A percentile compares a stretch with the other conserved stretches of the same genome.
Evolutionary conservation across 805 yeast genomes (phyloP).

Genomic region (Wickerhamiella sorbophila): DNA sequence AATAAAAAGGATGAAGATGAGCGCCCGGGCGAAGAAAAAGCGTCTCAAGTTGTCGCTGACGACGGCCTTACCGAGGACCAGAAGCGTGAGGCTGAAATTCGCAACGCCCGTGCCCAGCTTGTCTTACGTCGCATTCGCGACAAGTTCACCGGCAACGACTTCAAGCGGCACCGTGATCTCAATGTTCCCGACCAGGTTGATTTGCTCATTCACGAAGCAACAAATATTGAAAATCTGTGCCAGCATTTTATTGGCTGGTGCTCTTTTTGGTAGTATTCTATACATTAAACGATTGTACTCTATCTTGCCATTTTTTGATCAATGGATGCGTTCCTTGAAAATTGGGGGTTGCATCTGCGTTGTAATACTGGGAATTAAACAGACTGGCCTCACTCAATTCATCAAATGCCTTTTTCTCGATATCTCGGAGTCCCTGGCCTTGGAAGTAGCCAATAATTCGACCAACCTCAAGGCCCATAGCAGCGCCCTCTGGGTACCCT

Average conservation of each 20-base stretch:
- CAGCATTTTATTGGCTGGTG: slow-evolving; percentile 99
- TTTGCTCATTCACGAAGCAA: slow-evolving; percentile 85
- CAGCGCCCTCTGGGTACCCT: slow-evolving; percentile 66
- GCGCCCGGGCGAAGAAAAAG: not conserved
- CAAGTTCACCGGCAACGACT: slow-evolving; percentile 87
- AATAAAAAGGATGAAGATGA: slow-evolving; percentile 24
- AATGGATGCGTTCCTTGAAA: slow-evolving; percentile 28
- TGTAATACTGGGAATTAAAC: slow-evolving; percentile 41
- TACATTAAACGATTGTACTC: slow-evolving; percentile 4
- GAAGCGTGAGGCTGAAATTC: slow-evolving; percentile 17
- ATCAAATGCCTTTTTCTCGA: slow-evolving; percentile 22
- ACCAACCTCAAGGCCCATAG: slow-evolving; percentile 54
- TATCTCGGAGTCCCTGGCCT: slow-evolving; percentile 22
- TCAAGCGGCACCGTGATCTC: slow-evolving; percentile 52
- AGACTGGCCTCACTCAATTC: slow-evolving; percentile 50
- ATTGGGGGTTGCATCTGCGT: slow-evolving; percentile 22
- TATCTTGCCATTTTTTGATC: slow-evolving; percentile 33
- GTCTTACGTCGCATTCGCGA: slow-evolving; percentile 84
- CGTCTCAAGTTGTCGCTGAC: slow-evolving; percentile 8
- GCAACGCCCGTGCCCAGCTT: slow-evolving; percentile 82
- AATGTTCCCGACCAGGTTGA: slow-evolving; percentile 87
- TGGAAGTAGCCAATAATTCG: slow-evolving; percentile 42
- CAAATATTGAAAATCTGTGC: slow-evolving; percentile 87
- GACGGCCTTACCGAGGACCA: slow-evolving; percentile 16
- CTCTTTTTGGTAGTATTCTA: slow-evolving; percentile 65